Evolutionary conservation across 352 stramenopile genomes (phyloP), one percentile per base, ranked within the genome.

Genomic region (Phytopythium ostracodes): DNA sequence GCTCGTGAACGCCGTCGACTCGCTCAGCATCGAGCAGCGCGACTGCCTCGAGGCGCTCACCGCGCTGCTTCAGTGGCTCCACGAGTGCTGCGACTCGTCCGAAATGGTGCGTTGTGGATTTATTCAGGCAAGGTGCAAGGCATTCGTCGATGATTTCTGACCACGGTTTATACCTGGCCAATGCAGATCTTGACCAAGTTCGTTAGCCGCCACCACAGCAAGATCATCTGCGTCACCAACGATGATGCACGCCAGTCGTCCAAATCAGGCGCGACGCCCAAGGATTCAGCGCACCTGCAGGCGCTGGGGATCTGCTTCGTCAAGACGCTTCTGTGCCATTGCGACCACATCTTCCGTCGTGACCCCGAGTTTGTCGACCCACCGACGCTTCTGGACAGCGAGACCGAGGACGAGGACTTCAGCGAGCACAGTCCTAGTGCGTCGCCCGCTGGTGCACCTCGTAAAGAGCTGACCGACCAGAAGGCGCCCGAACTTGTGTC

Each of bases 11-110:
- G 81, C 81, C 50, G 76, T 91, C 47, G 81, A 91, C 52, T 78
- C 79, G 35, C 76, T 88, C 54, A 77, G 64, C 29, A 82, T 87
- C 53, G 81, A 91, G 60, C 77, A 88, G 62, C 79, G 81, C 18
- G 81, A 91, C 49, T 91, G 81, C 59, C 77, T 91, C 24, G 81
- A 91, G 58, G 79, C 81, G 18, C 73, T 91, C 43, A 77, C 79
- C 18, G 78, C 69, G 56, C 63, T 91, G 36, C 78, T 84, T 63
- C 66, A 76, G 56, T 81, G 68, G 68, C 63, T 89, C 36, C 56
- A 65, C 0, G 56, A 64, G 2, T 73, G 66, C 35, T 73, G 65
- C 35, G 74, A 84, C 35, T 58, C 67, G 6, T 76, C 74, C 33
- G 66, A 84, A 63, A 70, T 63, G 58, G 79, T 87, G 67, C 49